phyloP scores from a whole-genome alignment of 2,329 filamentous ascomycete genomes.

The Microascus cirrosus region DNA sequence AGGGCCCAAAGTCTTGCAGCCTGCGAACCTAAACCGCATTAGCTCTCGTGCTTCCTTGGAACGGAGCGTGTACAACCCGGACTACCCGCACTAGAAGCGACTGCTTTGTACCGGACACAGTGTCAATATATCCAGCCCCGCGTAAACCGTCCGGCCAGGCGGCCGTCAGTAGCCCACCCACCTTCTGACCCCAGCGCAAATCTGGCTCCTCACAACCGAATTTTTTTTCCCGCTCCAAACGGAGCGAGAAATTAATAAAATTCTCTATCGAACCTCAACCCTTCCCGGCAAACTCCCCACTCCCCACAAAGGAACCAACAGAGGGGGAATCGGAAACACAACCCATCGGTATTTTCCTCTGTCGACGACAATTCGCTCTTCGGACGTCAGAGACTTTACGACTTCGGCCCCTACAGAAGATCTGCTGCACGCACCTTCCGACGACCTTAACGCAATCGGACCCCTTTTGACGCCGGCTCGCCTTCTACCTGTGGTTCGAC shows the following conservation, averaged over 20 bases:
- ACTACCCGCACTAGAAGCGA: background rate
- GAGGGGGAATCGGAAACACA: background rate
- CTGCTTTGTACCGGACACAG: background rate
- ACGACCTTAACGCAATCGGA: background rate
- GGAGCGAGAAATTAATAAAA: constrained; percentile 2
- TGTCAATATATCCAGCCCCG: background rate
- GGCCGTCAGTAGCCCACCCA: background rate
- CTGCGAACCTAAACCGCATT: background rate
- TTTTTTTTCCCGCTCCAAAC: constrained; percentile 5
- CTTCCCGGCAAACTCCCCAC: background rate
- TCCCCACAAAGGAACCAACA: background rate
- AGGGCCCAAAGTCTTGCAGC: no score
- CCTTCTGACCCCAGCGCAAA: constrained; percentile 1
- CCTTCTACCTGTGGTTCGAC: background rate
- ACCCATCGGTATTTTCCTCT: background rate
- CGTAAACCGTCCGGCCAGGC: background rate
- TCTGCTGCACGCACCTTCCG: background rate
- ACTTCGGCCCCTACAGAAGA: background rate
- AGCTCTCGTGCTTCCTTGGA: background rate
- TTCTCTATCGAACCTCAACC: constrained; percentile 4
- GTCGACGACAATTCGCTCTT: background rate
- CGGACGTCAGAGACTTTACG: background rate
- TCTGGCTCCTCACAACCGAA: constrained; percentile 4
- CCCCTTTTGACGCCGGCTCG: background rate
- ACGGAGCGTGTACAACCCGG: background rate